Percentiles rank a stretch among this genome's conserved stretches.
These are phyloP conservation scores for Fusarium ramigenum DNA, from an alignment of 2,329 filamentous ascomycete genomes.

Conservation along the genomic window DNA sequence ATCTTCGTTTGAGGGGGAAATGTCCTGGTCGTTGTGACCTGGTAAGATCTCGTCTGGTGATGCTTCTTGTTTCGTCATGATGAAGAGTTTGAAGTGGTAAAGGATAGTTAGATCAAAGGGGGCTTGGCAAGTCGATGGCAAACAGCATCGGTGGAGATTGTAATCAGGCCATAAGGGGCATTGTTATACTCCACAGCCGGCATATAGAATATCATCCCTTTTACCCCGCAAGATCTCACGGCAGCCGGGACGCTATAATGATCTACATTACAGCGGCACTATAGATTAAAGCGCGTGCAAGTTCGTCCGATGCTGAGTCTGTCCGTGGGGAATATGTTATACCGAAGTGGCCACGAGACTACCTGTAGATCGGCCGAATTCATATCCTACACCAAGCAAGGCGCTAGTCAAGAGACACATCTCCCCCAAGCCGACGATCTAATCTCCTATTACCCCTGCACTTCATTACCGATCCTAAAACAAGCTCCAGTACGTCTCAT, in stretches of 20 bases:
- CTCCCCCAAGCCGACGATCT: not conserved
- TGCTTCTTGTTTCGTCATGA: not conserved
- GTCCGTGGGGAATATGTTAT: not conserved
- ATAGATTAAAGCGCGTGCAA: rapidly evolving
- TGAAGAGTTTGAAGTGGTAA: rapidly evolving
- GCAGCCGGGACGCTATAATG: not conserved
- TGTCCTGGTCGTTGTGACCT: not conserved
- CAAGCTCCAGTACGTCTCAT: not conserved
- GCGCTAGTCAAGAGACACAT: not conserved
- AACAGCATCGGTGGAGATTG: not conserved
- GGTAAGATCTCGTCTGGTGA: not conserved
- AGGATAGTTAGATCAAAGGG: not conserved
- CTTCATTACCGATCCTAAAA: not conserved
- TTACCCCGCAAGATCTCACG: not conserved
- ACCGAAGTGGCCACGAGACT: not conserved
- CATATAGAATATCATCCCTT: not conserved
- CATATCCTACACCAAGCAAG: not conserved
- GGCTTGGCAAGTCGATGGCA: rapidly evolving
- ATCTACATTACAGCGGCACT: not conserved
- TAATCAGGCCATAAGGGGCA: not conserved
- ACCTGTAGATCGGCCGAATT: not conserved
- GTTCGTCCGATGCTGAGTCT: not conserved
- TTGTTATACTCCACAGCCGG: not conserved
- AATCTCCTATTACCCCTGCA: not conserved
- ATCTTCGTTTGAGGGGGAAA: not conserved